These are phyloP conservation scores for Scytalidium lignicola DNA, from an alignment of 2,329 filamentous ascomycete genomes.

Conservation along the genomic window DNA sequence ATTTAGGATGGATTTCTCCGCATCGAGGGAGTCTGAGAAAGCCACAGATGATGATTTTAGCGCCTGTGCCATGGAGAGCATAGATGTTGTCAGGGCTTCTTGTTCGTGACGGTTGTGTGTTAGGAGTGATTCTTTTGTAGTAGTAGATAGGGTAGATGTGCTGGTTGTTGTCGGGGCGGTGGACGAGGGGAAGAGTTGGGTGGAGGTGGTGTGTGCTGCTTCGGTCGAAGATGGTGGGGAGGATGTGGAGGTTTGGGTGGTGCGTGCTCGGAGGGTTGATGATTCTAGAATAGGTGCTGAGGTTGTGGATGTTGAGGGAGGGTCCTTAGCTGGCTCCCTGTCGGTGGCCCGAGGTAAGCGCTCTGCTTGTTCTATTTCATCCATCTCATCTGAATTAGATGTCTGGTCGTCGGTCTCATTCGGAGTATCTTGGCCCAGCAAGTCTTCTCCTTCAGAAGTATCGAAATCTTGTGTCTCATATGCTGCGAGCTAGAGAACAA, in stretches of 20 bases:
- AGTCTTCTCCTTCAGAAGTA: constrained; percentile 49
- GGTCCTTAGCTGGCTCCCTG: neutral
- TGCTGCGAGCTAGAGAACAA: constrained; percentile 15
- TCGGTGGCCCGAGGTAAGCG: constrained; percentile 1
- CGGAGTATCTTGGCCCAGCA: constrained; percentile 48
- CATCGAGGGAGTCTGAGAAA: constrained; percentile 67
- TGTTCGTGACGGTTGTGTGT: constrained; percentile 76
- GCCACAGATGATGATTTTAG: constrained; percentile 70
- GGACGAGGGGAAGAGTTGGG: constrained; percentile 15
- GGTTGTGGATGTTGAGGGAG: constrained; percentile 5
- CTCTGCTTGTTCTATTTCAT: constrained; percentile 4
- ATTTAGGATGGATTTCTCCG: constrained; percentile 65
- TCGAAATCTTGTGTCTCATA: constrained; percentile 20
- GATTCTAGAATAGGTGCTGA: constrained; percentile 4
- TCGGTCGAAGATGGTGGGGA: constrained; percentile 2
- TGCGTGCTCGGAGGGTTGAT: constrained; percentile 6
- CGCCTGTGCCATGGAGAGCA: constrained; percentile 73
- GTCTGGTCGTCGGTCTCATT: constrained; percentile 32
- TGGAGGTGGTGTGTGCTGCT: constrained; percentile 1
- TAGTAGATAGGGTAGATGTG: constrained; percentile 28
- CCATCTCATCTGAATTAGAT: constrained; percentile 3
- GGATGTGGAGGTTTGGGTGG: neutral
- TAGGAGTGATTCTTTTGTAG: constrained; percentile 65
- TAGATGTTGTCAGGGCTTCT: constrained; percentile 72
- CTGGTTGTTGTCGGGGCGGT: constrained; percentile 11